A percentile compares a stretch with the other conserved stretches of the same genome.
These are phyloP conservation scores for Crithidia thermophila DNA, from an alignment of 208 protist species.

Conservation along the genomic window DNA sequence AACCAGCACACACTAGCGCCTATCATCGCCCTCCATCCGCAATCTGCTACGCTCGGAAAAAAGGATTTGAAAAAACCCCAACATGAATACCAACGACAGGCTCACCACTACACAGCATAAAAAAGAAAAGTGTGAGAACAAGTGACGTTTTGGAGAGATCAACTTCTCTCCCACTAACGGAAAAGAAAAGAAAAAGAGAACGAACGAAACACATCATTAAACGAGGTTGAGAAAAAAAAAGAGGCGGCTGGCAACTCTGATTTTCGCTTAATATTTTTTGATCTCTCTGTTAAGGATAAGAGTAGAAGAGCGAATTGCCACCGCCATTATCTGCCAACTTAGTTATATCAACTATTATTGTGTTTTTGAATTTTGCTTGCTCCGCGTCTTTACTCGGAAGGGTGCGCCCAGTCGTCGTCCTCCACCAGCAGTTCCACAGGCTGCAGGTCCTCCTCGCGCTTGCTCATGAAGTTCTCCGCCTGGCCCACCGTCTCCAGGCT, in stretches of 20 bases:
- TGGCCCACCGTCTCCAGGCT: constrained; percentile 69
- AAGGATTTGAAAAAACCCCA: no score
- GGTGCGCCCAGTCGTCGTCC: constrained; percentile 69
- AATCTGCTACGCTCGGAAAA: no score
- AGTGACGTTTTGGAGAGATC: constrained; percentile 2
- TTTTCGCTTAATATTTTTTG: no score
- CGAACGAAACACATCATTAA: not conserved
- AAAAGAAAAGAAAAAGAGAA: not conserved
- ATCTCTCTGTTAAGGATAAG: no score
- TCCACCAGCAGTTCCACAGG: constrained; percentile 83
- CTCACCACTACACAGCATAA: no score
- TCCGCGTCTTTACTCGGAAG: constrained; percentile 10
- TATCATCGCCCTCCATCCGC: no score
- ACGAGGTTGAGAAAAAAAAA: not conserved
- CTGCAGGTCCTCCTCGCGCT: constrained; percentile 74
- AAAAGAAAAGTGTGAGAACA: no score
- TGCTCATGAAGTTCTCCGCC: constrained; percentile 28
- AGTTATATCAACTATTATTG: constrained; percentile 6
- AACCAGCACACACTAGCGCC: no score
- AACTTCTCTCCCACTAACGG: constrained; percentile 14
- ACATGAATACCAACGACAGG: no score
- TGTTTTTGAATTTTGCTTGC: constrained; percentile 4
- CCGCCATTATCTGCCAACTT: no score
- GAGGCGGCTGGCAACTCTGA: not conserved
- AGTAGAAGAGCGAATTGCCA: no score